Base-by-base conservation (phyloP, 306 rosid genomes). In the Cucurbita moschata region DNA sequence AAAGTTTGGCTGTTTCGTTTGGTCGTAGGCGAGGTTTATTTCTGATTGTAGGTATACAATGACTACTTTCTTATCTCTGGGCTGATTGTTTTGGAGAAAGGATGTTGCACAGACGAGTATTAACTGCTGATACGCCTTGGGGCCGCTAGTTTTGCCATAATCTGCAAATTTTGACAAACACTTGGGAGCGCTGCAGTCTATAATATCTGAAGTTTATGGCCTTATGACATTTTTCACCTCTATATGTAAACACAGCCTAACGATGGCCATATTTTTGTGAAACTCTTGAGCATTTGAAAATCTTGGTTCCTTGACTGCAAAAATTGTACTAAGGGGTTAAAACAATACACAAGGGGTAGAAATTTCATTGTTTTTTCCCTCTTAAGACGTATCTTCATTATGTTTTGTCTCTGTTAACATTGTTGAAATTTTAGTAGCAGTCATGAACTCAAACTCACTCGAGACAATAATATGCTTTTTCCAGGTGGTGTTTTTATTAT, bases 61-160 rank as follows among this genome's bases (percentile, higher is more conserved):
- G 74, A 51, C 44, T 30, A 47, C 57, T 49, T 19, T 49, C 74
- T 14, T 47, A 50, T 69, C 43, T 69, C 44, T 26, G 8, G 39
- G 74, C 59, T 39, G 42, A 50, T 69, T 69, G 44, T 69, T 49
- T 70, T 51, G 74, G 74, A 51, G 74, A 50, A 51, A 9, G 60
- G 30, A 70, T 51, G 47, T 50, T 30, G 74, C 47, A 50, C 74
- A 30, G 43, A 51, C 14, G 19, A 70, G 60, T 50, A 35, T 49
- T 51, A 50, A 51, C 74, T 15, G 74, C 74, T 35, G 74, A 70
- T 50, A 72, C 60, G 16, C 53, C 37, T 54, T 55, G 65, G 75
- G 52, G 76, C 62, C 19, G 50, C 42, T 72, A 37, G 76, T 72
- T 47, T 72, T 53, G 53, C 52, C 76, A 39, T 53, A 37, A 10